Evolutionary conservation across 148 eudicot species (phyloP), one percentile per base, ranked within the genome.

Genomic region (Silene conica): DNA sequence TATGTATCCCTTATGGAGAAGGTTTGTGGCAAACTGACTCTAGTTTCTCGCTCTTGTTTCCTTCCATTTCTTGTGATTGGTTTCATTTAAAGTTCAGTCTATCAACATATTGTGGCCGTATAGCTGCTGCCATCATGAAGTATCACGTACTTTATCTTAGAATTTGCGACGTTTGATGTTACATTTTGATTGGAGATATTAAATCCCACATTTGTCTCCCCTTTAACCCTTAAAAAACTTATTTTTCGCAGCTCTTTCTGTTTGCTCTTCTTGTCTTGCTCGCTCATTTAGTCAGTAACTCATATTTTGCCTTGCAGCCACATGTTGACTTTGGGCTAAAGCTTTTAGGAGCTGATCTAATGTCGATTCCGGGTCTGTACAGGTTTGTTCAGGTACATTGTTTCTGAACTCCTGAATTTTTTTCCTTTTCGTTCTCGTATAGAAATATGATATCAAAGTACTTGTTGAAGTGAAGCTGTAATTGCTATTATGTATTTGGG

Each of bases 271-370:
- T 61, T 69, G 50, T 16, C 59, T 15, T 48, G 9, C 23, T 28
- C n/a, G 52, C 54, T 38, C 67, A 31, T 6, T 28, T 1, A 15
- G 66, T 10, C 46, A 60, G 9, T 76, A 34, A 67, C 60, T 62
- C 38, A n/a, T 63, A 34, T 72, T 25, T 73, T 61, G 70, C 63
- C 31, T 77, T 83, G 79, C 92, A 93, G 96, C 98, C 98, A 21
- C 92, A 93, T 77, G 94, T 93, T 76, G 98, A 93, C 79, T 93
- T 93, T 77, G 98, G 96, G 57, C 85, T 93, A 38, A 93, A 86
- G 86, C 83, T 93, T 72, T 60, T 85, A 21, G 98, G 98, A 75
- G 96, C 96, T 80, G 98, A 93, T 88, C 88, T 93, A 67, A 93
- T 93, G 98, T 86, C 98, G 38, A 86, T 93, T 80, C 98, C 98